Conservation (phyloP, 2,329 filamentous ascomycete species). For the Cercospora sp. region DNA sequence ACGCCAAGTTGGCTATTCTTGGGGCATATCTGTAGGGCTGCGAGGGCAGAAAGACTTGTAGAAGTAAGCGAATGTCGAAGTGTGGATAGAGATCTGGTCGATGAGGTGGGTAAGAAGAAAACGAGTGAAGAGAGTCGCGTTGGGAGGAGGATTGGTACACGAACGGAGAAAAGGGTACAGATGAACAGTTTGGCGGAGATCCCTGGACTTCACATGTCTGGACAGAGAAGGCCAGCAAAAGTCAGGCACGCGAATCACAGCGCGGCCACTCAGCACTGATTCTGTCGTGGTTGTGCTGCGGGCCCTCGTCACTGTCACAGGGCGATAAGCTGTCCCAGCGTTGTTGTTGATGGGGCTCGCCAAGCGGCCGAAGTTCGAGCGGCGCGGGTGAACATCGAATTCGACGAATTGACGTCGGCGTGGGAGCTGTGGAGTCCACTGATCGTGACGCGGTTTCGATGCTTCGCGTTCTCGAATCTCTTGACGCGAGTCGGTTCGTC, state of each 20-base stretch:
- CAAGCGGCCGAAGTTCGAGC: conserved; percentile 10
- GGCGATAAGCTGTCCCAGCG: neutral
- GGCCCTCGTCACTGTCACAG: neutral
- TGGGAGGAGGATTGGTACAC: neutral
- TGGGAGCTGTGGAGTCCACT: neutral
- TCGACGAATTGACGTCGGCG: neutral
- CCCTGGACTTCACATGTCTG: neutral
- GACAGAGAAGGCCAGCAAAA: neutral
- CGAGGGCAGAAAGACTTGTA: neutral
- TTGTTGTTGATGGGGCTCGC: neutral
- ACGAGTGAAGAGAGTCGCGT: neutral
- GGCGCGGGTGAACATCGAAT: neutral
- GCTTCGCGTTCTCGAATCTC: neutral
- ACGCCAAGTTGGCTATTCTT: neutral
- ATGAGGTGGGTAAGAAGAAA: neutral
- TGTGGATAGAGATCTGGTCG: neutral
- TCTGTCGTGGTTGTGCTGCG: neutral
- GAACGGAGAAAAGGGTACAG: neutral
- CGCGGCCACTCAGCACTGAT: neutral
- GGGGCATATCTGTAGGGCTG: neutral
- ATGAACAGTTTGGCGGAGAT: neutral
- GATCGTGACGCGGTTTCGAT: neutral
- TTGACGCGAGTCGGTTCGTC: neutral
- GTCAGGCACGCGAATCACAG: neutral
- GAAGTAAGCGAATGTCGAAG: neutral